Evolutionary conservation across 176 grass and related monocot species (phyloP).

Genomic region (Triticum dicoccoides): DNA sequence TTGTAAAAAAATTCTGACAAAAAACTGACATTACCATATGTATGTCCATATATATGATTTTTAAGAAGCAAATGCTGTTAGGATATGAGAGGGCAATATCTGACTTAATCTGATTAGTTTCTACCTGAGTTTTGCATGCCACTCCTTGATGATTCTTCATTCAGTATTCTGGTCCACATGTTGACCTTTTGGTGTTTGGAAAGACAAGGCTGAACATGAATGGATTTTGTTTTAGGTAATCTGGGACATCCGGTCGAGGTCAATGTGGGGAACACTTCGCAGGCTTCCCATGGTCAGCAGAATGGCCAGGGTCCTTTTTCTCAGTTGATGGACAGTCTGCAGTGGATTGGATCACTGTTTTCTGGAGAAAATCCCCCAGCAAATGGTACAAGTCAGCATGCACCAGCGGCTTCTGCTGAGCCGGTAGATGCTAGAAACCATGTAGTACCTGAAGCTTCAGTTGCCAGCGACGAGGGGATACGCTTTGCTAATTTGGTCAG

Average conservation of each 20-base stretch:
- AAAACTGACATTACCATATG: too few relatives aligned
- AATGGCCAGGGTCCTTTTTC: constrained; percentile 36
- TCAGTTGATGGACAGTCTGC: constrained; percentile 53
- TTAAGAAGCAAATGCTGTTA: neutral
- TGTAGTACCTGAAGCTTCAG: constrained; percentile 38
- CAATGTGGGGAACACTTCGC: constrained; percentile 27
- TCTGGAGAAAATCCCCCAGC: constrained; percentile 42
- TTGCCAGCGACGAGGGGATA: constrained; percentile 62
- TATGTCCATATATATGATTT: neutral
- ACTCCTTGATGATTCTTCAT: constrained; percentile 29
- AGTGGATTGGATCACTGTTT: constrained; percentile 50
- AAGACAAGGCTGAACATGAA: neutral
- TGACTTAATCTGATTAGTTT: neutral
- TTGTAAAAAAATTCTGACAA: too few relatives aligned
- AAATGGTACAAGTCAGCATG: constrained; percentile 45
- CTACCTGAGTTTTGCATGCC: constrained; percentile 12
- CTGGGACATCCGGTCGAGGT: constrained; percentile 22
- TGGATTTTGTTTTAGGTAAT: constrained; percentile 34
- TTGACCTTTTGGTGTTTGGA: neutral
- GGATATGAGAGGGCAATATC: neutral
- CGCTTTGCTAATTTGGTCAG: constrained; percentile 71
- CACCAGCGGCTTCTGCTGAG: constrained; percentile 35
- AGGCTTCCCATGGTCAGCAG: constrained; percentile 43
- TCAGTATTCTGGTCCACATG: constrained; percentile 2
- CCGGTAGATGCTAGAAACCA: constrained; percentile 37